phyloP scores from a whole-genome alignment of 495 filamentous ascomycete species.

The Cercophora sp. region DNA sequence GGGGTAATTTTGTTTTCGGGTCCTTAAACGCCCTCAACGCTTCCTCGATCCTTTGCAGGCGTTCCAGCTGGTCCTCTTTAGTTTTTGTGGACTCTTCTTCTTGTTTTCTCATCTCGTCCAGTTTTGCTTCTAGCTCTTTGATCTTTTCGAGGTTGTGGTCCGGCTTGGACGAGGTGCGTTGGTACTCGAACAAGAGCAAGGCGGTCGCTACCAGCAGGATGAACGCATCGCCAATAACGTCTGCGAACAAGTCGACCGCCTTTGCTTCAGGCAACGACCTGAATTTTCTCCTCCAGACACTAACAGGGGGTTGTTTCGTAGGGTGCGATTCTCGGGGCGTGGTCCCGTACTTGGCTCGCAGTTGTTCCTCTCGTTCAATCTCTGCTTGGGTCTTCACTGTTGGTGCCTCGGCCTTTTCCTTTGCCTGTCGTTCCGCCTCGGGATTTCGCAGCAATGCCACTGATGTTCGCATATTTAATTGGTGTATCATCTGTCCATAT shows the following conservation, averaged over 20 bases:
- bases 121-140: constrained; percentile 64
- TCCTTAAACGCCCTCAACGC: constrained; percentile 59
- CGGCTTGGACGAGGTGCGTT: constrained; percentile 66
- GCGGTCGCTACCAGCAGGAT: constrained; percentile 75
- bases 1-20: constrained; percentile 44
- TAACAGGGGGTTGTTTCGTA: constrained; percentile 32
- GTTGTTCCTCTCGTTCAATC: constrained; percentile 57
- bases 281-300: constrained; percentile 50
- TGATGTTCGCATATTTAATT: constrained; percentile 87
- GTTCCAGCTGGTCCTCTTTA: constrained; percentile 52
- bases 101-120: constrained; percentile 55
- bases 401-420: constrained; percentile 64
- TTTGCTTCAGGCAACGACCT: constrained; percentile 83
- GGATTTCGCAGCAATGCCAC: constrained; percentile 80
- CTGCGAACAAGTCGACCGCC: constrained; percentile 92
- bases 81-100: constrained; percentile 63
- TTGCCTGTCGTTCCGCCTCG: constrained; percentile 54
- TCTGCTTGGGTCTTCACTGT: constrained; percentile 80
- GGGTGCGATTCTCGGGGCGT: constrained; percentile 33
- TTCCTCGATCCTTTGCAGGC: constrained; percentile 64
- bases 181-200: constrained; percentile 79
- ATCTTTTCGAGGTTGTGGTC: constrained; percentile 62
- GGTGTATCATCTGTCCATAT: constrained; percentile 75
- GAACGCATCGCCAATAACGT: constrained; percentile 89
- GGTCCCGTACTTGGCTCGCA: constrained; percentile 39